These are phyloP conservation scores for Schwanniomyces polymorphus DNA, from an alignment of 805 yeast genomes.

Conservation along the genomic window DNA sequence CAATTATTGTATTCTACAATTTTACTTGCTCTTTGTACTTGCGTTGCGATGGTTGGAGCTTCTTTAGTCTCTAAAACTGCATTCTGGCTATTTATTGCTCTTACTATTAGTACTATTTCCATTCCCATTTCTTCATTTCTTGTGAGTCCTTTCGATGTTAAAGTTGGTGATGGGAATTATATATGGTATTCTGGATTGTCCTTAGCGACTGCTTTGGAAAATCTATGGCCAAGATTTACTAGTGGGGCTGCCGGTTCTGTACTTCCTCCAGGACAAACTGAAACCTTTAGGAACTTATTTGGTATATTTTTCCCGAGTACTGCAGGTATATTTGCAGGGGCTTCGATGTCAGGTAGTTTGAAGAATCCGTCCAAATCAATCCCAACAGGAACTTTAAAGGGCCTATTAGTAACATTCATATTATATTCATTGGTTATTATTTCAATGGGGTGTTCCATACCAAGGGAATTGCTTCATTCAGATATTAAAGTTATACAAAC, in stretches of 20 bases:
- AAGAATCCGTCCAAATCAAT: slow-evolving; percentile 83
- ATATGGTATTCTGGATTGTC: slow-evolving; percentile 69
- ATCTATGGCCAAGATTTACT: slow-evolving; percentile 79
- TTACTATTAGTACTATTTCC: slow-evolving; percentile 72
- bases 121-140: slow-evolving; percentile 77
- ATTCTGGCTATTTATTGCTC: slow-evolving; percentile 62
- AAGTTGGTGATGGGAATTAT: slow-evolving; percentile 46
- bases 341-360: slow-evolving; percentile 96
- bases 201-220: slow-evolving; percentile 63
- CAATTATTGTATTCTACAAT: slow-evolving; percentile 70
- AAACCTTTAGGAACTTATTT: slow-evolving; percentile 81
- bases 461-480: slow-evolving; percentile 70
- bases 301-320: slow-evolving; percentile 98
- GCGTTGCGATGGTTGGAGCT: slow-evolving; percentile 79
- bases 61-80: slow-evolving; percentile 82
- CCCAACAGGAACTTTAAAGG: slow-evolving; percentile 92
- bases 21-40: slow-evolving; percentile 68
- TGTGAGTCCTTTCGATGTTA: slow-evolving; percentile 56
- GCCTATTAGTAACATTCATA: slow-evolving; percentile 71
- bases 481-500: slow-evolving; percentile 89
- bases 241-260: slow-evolving; percentile 92
- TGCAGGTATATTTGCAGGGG: slow-evolving; percentile 98
- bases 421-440: slow-evolving; percentile 80
- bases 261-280: slow-evolving; percentile 45
- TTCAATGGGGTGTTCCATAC: slow-evolving; percentile 76